Evolutionary conservation across 192 early-diverging fungal species (phyloP).

Genomic region (Linnemannia hyalina): DNA sequence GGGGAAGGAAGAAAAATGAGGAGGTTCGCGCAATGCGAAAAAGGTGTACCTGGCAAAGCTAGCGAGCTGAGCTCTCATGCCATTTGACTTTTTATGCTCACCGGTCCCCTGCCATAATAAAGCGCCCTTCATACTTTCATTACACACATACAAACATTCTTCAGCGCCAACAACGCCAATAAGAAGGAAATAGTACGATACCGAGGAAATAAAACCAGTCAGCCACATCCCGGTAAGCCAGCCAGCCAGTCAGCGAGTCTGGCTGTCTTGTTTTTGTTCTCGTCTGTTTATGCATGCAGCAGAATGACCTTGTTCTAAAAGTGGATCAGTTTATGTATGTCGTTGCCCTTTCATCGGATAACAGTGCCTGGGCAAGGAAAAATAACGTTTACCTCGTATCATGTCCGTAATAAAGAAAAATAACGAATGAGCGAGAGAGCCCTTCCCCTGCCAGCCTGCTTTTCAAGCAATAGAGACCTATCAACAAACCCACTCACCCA

Average conservation of each 20-base stretch:
- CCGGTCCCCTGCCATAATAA: no score
- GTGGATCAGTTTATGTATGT: background rate
- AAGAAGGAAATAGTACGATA: no score
- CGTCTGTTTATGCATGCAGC: background rate
- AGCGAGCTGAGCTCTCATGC: no score
- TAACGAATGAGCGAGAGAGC: background rate
- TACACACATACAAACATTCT: background rate
- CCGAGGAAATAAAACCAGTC: no score
- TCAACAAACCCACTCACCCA: background rate
- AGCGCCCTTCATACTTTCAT: no score
- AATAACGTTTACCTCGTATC: background rate
- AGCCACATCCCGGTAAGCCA: no score
- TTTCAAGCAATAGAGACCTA: background rate
- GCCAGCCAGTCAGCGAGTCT: background rate
- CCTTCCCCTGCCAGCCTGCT: background rate
- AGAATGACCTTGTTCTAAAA: slow-evolving; percentile 1
- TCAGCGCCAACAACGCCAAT: background rate
- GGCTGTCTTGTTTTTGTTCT: background rate
- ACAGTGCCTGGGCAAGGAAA: background rate
- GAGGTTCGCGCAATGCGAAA: no score
- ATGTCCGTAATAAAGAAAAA: background rate
- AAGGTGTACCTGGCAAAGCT: no score
- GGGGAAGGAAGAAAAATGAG: no score
- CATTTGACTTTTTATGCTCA: no score
- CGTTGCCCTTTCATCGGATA: background rate